Conservation (phyloP, 805 yeast species). For the Candida ficus region DNA sequence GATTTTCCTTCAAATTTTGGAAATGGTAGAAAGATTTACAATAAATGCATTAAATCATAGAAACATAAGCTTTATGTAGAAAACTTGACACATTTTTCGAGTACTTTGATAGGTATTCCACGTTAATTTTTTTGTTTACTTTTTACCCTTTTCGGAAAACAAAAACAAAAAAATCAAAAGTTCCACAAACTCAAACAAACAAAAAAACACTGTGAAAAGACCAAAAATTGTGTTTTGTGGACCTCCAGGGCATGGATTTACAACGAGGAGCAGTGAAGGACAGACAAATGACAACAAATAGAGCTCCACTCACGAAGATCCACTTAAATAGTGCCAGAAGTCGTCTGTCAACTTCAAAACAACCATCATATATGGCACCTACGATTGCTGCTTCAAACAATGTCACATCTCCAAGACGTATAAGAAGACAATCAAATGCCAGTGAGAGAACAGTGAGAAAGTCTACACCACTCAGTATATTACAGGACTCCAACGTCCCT, state of each 20-base stretch:
- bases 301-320: conserved; percentile 25
- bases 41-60: neutral
- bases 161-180: neutral
- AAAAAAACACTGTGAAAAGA: neutral
- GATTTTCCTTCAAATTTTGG: conserved; percentile 6
- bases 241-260: no score
- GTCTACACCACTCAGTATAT: conserved; percentile 21
- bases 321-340: conserved; percentile 13
- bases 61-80: neutral
- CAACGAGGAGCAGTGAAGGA: conserved; percentile 5
- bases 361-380: conserved; percentile 28
- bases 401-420: conserved; percentile 18
- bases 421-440: conserved; percentile 10
- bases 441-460: conserved; percentile 9
- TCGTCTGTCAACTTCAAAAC: conserved; percentile 6
- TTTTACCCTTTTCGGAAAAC: conserved; percentile 1
- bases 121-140: conserved; percentile 1
- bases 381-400: conserved; percentile 24
- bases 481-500: conserved; percentile 24
- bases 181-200: neutral
- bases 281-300: neutral
- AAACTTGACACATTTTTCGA: neutral
- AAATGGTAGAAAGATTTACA: no score
- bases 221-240: no score
- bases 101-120: no score